phyloP scores from a whole-genome alignment of 1,284 basidiomycete species.

The Exobasidium rhododendri region DNA sequence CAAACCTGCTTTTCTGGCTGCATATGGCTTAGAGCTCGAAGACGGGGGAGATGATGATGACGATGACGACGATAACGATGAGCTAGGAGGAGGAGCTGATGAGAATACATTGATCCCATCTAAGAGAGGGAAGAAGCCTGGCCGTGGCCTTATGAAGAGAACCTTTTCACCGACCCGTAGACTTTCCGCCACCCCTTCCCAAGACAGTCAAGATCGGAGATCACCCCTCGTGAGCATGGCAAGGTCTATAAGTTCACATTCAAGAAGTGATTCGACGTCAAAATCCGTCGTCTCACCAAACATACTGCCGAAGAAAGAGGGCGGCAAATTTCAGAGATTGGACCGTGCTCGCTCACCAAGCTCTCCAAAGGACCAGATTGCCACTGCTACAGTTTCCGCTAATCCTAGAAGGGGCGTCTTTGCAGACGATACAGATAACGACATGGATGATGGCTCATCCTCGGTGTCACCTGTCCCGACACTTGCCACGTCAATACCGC shows the following conservation, averaged over 20 bases:
- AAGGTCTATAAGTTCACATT: neutral
- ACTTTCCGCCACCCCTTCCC: neutral
- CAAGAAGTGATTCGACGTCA: neutral
- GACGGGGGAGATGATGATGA: slow-evolving; percentile 3
- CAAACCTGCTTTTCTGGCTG: slow-evolving; percentile 1
- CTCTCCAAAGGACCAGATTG: neutral
- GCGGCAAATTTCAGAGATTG: neutral
- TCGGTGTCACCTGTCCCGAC: neutral
- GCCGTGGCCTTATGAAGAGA: neutral
- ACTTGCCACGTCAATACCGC: neutral
- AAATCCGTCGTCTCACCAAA: neutral
- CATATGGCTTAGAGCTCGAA: neutral
- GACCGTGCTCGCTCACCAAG: neutral
- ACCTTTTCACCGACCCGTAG: neutral
- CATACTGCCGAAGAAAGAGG: too few species aligned
- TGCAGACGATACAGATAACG: neutral
- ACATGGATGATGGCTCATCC: neutral
- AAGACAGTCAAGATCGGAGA: neutral
- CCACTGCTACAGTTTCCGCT: neutral
- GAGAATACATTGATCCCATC: neutral
- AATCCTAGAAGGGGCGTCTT: neutral
- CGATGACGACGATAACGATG: slow-evolving; percentile 1
- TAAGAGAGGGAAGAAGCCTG: neutral
- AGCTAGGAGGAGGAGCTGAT: neutral
- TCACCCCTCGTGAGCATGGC: neutral